Evolutionary conservation across 495 filamentous ascomycete species (phyloP), one percentile per base, ranked within the genome.

Genomic region (Geoglossum glabrum): DNA sequence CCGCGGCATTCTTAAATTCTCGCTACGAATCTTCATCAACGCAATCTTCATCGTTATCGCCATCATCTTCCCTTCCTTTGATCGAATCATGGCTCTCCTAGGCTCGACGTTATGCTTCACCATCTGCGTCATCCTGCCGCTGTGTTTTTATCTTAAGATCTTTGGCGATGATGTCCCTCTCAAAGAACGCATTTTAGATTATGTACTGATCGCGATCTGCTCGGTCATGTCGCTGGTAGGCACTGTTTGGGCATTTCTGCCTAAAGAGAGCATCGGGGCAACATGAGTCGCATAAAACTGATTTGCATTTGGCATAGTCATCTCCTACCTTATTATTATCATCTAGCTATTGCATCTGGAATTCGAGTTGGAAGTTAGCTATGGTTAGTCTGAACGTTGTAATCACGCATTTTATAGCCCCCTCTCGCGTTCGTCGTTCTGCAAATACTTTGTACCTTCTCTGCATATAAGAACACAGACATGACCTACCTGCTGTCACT

Each of bases 81-180:
- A 98, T 65, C 78, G 80, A 57, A 90, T 98, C 64, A 95, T 96
- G 89, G 84, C 86, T 31, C 83, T 98, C 59, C 79, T 96, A 72
- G 92, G 92, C 1, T 83, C 80, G 30, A 84, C 86, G n/a, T 74
- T 95, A 56, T 94, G 90, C 66, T 95, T 95, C 67, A 85, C 85
- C 13, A 92, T 97, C 56, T 96, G 92, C 70, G 83, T 98, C 59
- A 90, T 93, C 59, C 49, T 66, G 60, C 92, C 92, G 3, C 68
- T 94, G 27, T 76, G 86, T 23, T 98, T 98, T 64, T 86, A 98
- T 65, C 71, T 98, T 57, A 95, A 90, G 72, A 82, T 98, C 25
- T 98, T 95, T 67, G 81, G 81, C n/a, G 73, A 79, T 27, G 81
- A 94, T 62, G 79, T 98, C 54, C 69, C 72, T n/a, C 64, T 65